phyloP scores from a whole-genome alignment of 208 protist species.

The Phytomonas francai region DNA sequence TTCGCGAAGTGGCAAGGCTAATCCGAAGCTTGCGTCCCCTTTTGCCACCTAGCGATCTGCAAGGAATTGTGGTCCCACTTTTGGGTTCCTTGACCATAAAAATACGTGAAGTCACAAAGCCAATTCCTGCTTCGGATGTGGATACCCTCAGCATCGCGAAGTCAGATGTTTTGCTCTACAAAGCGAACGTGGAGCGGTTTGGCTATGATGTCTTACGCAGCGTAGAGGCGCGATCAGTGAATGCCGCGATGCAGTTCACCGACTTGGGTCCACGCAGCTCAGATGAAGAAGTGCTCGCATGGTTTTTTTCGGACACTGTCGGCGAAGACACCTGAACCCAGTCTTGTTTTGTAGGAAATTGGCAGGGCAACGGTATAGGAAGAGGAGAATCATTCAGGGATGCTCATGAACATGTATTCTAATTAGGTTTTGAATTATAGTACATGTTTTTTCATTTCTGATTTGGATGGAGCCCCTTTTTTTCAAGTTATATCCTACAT shows the following conservation, averaged over 20 bases:
- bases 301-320: constrained; percentile 41
- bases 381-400: neutral
- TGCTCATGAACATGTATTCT: neutral
- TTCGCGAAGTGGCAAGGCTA: constrained; percentile 73
- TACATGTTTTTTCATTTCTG: neutral
- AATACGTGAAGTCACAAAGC: constrained; percentile 46
- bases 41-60: constrained; percentile 46
- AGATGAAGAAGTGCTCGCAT: constrained; percentile 57
- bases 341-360: constrained; percentile 8
- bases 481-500: neutral
- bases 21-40: constrained; percentile 55
- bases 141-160: constrained; percentile 25
- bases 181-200: constrained; percentile 86
- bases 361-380: neutral
- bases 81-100: constrained; percentile 51
- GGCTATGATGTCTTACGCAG: constrained; percentile 80
- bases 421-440: neutral
- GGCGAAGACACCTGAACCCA: neutral
- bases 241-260: constrained; percentile 22
- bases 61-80: constrained; percentile 66
- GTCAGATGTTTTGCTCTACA: constrained; percentile 83
- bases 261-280: constrained; percentile 29
- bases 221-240: constrained; percentile 32
- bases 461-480: constrained; percentile 1
- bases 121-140: constrained; percentile 20